phyloP scores from a whole-genome alignment of 202 grass and related monocot genomes.

The Setaria italica region DNA sequence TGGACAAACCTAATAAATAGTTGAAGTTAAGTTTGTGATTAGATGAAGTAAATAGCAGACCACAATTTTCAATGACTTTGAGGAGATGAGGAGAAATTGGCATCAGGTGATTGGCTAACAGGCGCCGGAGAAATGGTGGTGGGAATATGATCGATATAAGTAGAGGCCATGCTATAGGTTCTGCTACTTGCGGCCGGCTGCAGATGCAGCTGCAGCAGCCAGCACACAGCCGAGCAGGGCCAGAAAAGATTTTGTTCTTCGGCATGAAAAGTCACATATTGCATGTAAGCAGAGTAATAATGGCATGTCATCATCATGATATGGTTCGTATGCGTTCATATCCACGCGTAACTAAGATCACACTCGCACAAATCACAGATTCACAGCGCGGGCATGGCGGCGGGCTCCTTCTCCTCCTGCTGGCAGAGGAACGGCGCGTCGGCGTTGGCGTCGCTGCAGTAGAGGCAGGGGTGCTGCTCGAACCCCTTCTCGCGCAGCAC shows the following conservation, averaged over 20 bases:
- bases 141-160: background rate
- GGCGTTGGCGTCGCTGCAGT: slow-evolving; percentile 71
- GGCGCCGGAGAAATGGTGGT: background rate
- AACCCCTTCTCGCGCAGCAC: too few relatives aligned
- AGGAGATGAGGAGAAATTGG: background rate
- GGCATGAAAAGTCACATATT: background rate
- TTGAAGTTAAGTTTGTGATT: too few relatives aligned
- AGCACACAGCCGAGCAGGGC: too few relatives aligned
- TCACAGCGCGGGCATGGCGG: background rate
- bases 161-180: background rate
- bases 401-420: background rate
- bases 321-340: background rate
- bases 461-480: slow-evolving; percentile 45
- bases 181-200: too few relatives aligned
- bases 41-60: background rate
- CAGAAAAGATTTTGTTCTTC: background rate
- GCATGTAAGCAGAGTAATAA: background rate
- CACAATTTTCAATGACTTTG: background rate
- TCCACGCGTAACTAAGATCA: background rate
- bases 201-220: too few relatives aligned
- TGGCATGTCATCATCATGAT: too few relatives aligned
- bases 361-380: background rate
- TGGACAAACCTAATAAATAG: too few relatives aligned
- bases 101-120: background rate
- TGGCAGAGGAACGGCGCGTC: slow-evolving; percentile 60